Evolutionary conservation across 306 rosid genomes (phyloP).

Genomic region (Sesbania bispinosa): DNA sequence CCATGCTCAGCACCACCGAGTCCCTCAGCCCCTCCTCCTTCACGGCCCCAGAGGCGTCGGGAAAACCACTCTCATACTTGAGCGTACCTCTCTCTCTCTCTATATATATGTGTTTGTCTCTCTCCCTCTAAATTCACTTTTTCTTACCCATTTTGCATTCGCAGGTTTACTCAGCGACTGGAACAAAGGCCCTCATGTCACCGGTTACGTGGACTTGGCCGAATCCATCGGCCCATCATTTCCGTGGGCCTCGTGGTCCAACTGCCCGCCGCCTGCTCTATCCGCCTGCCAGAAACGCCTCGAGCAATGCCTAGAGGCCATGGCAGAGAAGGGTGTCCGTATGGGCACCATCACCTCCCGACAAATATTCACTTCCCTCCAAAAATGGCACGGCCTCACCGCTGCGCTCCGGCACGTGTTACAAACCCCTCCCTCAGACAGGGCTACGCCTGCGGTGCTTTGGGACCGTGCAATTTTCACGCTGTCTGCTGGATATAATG

Average conservation of each 20-base stretch:
- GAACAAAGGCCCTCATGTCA: conserved; percentile 84
- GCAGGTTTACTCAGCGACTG: conserved; percentile 74
- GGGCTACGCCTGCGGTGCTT: conserved; percentile 42
- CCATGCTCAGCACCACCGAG: conserved; percentile 89
- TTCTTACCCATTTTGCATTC: conserved; percentile 24
- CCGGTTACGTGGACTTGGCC: conserved; percentile 89
- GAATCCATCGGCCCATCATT: conserved; percentile 53
- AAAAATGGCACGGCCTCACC: conserved; percentile 66
- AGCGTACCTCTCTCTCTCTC: conserved; percentile 40
- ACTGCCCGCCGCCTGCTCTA: conserved; percentile 50
- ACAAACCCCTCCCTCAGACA: conserved; percentile 3
- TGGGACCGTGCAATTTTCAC: conserved; percentile 80
- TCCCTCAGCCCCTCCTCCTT: conserved; percentile 73
- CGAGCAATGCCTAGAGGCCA: conserved; percentile 72
- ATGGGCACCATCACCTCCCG: conserved; percentile 67
- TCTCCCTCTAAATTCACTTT: not conserved
- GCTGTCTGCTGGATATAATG: conserved; percentile 47
- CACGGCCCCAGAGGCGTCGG: conserved; percentile 98
- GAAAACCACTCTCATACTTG: conserved; percentile 83
- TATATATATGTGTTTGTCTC: not conserved
- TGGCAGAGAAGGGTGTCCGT: conserved; percentile 64
- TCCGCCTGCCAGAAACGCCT: conserved; percentile 55
- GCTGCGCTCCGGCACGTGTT: conserved; percentile 50
- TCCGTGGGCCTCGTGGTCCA: conserved; percentile 90
- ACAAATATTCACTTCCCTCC: conserved; percentile 59